Evolutionary conservation across 768 basidiomycete genomes (phyloP).

Genomic region (Termitomyces sp.): DNA sequence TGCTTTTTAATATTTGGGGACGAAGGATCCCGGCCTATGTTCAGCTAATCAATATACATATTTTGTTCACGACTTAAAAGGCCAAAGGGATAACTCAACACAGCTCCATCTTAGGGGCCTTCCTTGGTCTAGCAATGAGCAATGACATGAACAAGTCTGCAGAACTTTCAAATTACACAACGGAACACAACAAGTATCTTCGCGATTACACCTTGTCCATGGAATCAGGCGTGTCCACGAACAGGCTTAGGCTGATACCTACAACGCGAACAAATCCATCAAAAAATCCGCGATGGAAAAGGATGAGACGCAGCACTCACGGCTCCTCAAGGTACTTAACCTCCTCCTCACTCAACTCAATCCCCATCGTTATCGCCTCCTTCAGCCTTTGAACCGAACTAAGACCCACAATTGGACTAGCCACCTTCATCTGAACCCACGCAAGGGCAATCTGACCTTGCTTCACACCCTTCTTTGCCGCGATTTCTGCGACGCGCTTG

Average conservation of each 20-base stretch:
- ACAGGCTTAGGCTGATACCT: slow-evolving; percentile 14
- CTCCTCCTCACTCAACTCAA: slow-evolving; percentile 40
- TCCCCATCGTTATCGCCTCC: slow-evolving; percentile 14
- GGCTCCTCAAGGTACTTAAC: slow-evolving; percentile 35
- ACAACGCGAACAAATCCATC: not conserved
- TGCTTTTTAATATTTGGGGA: too few relatives aligned
- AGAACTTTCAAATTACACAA: not conserved
- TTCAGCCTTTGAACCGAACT: slow-evolving; percentile 16
- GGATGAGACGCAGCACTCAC: slow-evolving; percentile 18
- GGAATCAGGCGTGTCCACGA: slow-evolving; percentile 8
- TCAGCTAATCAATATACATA: too few relatives aligned
- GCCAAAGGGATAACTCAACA: too few relatives aligned
- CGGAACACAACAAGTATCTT: not conserved
- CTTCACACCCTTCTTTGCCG: slow-evolving; percentile 33
- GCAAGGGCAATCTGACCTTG: slow-evolving; percentile 47
- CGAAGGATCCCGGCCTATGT: too few relatives aligned
- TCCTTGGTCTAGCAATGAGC: too few relatives aligned
- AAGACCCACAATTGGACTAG: slow-evolving; percentile 29
- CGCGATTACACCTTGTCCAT: not conserved
- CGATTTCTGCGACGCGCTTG: slow-evolving; percentile 36
- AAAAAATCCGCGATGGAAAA: too few relatives aligned
- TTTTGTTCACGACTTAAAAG: too few relatives aligned
- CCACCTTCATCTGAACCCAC: slow-evolving; percentile 34
- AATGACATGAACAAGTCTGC: too few relatives aligned
- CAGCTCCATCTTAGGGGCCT: too few relatives aligned